Percentiles rank a stretch among this genome's conserved stretches.
phyloP scores from a whole-genome alignment of 139 green algal genomes.

The Chlorella sp. region DNA sequence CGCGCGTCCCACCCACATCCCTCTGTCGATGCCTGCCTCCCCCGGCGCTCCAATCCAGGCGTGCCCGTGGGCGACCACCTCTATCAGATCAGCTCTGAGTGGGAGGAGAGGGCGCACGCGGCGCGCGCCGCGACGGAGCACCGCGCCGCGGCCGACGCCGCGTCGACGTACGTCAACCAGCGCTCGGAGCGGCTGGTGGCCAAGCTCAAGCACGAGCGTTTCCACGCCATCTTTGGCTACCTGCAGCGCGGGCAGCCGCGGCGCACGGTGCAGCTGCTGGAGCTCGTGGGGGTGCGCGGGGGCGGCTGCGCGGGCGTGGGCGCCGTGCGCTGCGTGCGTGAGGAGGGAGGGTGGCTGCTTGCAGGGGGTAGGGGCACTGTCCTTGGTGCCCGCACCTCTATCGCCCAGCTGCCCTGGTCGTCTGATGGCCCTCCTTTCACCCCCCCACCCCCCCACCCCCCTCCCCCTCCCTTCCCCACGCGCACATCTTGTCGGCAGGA shows the following conservation, averaged over 20 bases:
- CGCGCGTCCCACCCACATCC: too few species aligned
- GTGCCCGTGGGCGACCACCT: conserved; percentile 70
- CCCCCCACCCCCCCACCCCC: neutral
- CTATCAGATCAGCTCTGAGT: conserved; percentile 60
- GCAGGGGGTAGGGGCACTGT: too few species aligned
- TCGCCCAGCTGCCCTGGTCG: too few species aligned
- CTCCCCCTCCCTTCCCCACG: neutral
- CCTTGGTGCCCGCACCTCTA: too few species aligned
- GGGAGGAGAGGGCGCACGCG: conserved; percentile 34
- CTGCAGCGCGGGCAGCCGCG: conserved; percentile 39
- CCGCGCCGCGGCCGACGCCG: conserved; percentile 21
- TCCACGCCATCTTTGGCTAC: conserved; percentile 81
- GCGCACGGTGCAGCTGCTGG: conserved; percentile 42
- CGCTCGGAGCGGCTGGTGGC: conserved; percentile 55
- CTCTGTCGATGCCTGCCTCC: neutral
- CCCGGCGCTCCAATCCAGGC: conserved; percentile 9
- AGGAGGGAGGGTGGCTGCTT: too few species aligned
- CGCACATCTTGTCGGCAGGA: conserved; percentile 42
- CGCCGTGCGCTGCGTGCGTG: too few species aligned
- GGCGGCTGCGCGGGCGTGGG: neutral
- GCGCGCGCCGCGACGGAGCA: conserved; percentile 21
- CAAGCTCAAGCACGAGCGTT: conserved; percentile 70
- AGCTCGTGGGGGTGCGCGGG: conserved; percentile 27
- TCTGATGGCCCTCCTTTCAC: too few species aligned
- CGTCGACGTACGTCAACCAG: conserved; percentile 32